Evolutionary conservation across 495 filamentous ascomycete genomes (phyloP).

Genomic region (Umbilicaria muhlenbergii): DNA sequence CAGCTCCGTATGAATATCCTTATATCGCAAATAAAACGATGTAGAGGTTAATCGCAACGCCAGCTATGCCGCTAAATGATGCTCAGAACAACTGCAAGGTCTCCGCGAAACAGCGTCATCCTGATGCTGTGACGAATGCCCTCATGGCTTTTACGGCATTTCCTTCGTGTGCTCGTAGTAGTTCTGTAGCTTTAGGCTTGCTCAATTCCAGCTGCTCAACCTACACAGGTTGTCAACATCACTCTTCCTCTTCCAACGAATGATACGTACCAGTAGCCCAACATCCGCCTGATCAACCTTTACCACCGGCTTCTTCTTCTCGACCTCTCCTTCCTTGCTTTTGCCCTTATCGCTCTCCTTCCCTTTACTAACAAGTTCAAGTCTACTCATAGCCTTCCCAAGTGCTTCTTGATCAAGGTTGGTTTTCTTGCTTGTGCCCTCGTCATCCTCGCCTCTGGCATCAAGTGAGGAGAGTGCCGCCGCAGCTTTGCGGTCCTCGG

Average conservation of each 20-base stretch:
- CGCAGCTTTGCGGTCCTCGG: slow-evolving; percentile 83
- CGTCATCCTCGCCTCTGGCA: slow-evolving; percentile 36
- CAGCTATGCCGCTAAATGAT: too few species aligned
- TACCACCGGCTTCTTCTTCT: slow-evolving; percentile 34
- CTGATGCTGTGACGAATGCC: slow-evolving; percentile 37
- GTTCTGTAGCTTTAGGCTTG: slow-evolving; percentile 69
- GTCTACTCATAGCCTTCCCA: slow-evolving; percentile 63
- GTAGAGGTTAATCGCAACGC: too few species aligned
- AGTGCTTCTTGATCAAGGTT: slow-evolving; percentile 70
- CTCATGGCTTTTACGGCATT: slow-evolving; percentile 55
- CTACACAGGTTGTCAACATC: slow-evolving; percentile 23
- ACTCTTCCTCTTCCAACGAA: slow-evolving; percentile 2
- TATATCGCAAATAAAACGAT: too few species aligned
- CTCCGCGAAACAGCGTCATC: slow-evolving; percentile 1
- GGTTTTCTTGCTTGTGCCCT: slow-evolving; percentile 26
- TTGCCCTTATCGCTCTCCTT: slow-evolving; percentile 10
- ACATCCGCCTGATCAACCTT: slow-evolving; percentile 57
- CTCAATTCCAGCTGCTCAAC: slow-evolving; percentile 64
- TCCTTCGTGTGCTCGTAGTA: slow-evolving; percentile 66
- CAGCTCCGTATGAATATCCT: too few species aligned
- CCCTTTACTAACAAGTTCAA: slow-evolving; percentile 33
- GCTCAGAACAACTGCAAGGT: too few species aligned
- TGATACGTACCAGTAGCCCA: slow-evolving; percentile 38
- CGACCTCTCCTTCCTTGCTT: slow-evolving; percentile 27
- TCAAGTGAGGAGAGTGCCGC: slow-evolving; percentile 71